These are phyloP conservation scores for Rhodamnia argentea DNA, from an alignment of 345 rosid species.

Conservation along the genomic window DNA sequence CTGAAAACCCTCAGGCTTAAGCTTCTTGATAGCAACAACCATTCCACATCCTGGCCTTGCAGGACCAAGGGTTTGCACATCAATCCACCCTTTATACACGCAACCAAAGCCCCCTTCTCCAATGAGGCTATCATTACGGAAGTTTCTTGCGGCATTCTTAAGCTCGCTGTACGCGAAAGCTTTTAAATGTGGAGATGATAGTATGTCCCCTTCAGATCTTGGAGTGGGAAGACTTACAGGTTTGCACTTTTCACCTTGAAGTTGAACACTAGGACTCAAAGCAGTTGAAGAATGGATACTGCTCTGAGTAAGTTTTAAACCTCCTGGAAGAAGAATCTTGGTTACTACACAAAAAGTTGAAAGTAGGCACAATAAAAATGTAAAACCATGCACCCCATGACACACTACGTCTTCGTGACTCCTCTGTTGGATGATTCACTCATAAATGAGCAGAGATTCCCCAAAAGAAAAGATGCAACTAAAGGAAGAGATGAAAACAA, in stretches of 20 bases:
- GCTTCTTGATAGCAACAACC: constrained; percentile 68
- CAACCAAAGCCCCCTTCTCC: constrained; percentile 94
- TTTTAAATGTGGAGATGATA: constrained; percentile 41
- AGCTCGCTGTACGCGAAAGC: constrained; percentile 48
- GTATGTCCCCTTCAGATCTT: constrained; percentile 33
- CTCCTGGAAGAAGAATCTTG: constrained; percentile 4
- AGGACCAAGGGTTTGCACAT: constrained; percentile 23
- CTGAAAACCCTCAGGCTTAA: constrained; percentile 56
- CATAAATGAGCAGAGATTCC: neutral
- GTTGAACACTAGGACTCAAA: constrained; percentile 4
- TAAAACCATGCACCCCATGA: neutral
- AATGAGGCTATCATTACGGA: constrained; percentile 43
- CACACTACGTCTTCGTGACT: neutral
- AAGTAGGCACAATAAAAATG: neutral
- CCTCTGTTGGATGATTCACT: neutral
- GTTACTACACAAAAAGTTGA: neutral
- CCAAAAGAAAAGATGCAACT: neutral
- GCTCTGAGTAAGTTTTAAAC: neutral
- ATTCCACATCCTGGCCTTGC: constrained; percentile 35
- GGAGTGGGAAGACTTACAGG: constrained; percentile 15
- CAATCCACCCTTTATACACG: constrained; percentile 79
- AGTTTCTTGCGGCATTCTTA: constrained; percentile 53
- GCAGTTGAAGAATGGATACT: constrained; percentile 8
- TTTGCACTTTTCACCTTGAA: constrained; percentile 4
- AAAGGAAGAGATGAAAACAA: neutral